Conservation (phyloP, 1,284 basidiomycete genomes). For the Ceratobasidium sp. region DNA sequence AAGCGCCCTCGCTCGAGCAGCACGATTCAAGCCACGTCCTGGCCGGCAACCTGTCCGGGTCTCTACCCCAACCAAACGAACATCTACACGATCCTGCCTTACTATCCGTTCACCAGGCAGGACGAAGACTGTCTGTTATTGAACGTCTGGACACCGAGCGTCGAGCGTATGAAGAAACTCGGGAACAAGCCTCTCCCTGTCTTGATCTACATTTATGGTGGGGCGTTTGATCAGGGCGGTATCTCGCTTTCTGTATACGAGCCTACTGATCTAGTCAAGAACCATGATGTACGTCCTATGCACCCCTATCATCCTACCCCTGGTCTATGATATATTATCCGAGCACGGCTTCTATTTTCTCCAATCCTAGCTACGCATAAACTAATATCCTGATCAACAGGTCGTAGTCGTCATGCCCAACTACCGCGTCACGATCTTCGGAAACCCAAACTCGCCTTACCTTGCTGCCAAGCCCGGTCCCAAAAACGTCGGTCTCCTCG, state of each 20-base stretch:
- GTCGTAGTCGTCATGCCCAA: slow-evolving; percentile 32
- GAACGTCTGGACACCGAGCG: slow-evolving; percentile 46
- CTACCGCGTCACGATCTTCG: slow-evolving; percentile 45
- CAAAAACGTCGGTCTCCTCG: slow-evolving; percentile 57
- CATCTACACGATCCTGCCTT: slow-evolving; percentile 25
- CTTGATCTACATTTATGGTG: slow-evolving; percentile 46
- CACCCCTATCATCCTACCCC: not conserved
- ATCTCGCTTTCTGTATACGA: slow-evolving; percentile 36
- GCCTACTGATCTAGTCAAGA: slow-evolving; percentile 21
- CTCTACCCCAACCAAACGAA: slow-evolving; percentile 19
- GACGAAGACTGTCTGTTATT: slow-evolving; percentile 44
- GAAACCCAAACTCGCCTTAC: slow-evolving; percentile 39
- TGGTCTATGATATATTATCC: not conserved
- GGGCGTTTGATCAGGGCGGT: slow-evolving; percentile 21
- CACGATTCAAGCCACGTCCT: slow-evolving; percentile 38
- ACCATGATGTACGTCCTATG: slow-evolving; percentile 38
- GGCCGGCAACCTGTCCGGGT: slow-evolving; percentile 36
- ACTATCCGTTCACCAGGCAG: slow-evolving; percentile 23
- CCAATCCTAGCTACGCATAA: too few species aligned
- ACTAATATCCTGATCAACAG: slow-evolving; percentile 1
- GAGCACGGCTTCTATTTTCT: not conserved
- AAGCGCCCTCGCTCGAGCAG: slow-evolving; percentile 9
- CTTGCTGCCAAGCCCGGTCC: slow-evolving; percentile 52
- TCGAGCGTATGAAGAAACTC: slow-evolving; percentile 20
- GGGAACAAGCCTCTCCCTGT: slow-evolving; percentile 36